Evolutionary conservation across 805 yeast genomes (phyloP).

Genomic region (Wickerhamomyces ciferrii): DNA sequence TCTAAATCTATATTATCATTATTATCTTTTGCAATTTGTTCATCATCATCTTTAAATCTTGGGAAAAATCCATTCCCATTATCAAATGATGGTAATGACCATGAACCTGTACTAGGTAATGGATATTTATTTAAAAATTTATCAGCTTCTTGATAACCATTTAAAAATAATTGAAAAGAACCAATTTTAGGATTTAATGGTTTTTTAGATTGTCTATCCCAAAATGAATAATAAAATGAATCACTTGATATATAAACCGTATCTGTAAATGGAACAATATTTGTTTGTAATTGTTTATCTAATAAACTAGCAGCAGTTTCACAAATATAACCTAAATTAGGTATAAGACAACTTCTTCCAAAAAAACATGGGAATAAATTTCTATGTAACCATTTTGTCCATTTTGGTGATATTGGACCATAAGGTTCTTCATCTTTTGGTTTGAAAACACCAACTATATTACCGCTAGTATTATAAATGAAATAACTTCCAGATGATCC

Average conservation of each 20-base stretch:
- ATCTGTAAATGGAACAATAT: conserved; percentile 64
- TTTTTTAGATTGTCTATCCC: conserved; percentile 29
- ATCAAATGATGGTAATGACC: conserved; percentile 4
- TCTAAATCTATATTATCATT: conserved; percentile 3
- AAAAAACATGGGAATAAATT: conserved; percentile 74
- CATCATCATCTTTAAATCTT: not conserved
- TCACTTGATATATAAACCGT: conserved; percentile 32
- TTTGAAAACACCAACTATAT: conserved; percentile 58
- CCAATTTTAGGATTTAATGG: conserved; percentile 50
- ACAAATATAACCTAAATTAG: conserved; percentile 66
- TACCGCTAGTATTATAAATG: conserved; percentile 30
- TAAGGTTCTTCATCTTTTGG: conserved; percentile 82
- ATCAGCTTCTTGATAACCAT: conserved; percentile 56
- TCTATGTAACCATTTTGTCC: conserved; percentile 77
- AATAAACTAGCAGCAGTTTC: conserved; percentile 69
- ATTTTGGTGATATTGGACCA: conserved; percentile 72
- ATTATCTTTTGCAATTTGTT: not conserved
- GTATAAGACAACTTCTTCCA: conserved; percentile 68
- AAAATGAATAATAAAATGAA: conserved; percentile 40
- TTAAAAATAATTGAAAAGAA: conserved; percentile 58
- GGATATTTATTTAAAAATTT: conserved; percentile 53
- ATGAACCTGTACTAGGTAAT: conserved; percentile 39
- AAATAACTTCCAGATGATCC: conserved; percentile 75
- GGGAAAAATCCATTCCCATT: not conserved
- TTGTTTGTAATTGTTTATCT: conserved; percentile 53